These are phyloP conservation scores for Naegleria lovaniensis DNA, from an alignment of 208 protist genomes.

Conservation along the genomic window DNA sequence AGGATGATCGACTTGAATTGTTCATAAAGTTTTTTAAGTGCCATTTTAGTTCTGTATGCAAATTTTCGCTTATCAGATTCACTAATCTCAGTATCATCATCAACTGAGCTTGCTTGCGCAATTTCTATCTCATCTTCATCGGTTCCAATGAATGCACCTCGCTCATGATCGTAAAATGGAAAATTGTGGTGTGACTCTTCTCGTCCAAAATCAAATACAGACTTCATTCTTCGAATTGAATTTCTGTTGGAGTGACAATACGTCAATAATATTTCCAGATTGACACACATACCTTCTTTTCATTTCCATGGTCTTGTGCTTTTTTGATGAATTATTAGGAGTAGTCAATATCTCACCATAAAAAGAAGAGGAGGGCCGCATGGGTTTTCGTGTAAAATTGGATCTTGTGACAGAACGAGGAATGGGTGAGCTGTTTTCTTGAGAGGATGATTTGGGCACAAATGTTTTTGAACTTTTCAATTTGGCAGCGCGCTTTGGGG, in stretches of 20 bases:
- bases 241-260: too few relatives aligned
- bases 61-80: neutral
- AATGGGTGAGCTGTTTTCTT: neutral
- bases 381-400: neutral
- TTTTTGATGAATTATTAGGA: neutral
- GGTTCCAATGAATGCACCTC: neutral
- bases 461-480: too few relatives aligned
- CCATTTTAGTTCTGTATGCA: neutral
- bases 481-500: too few relatives aligned
- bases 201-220: neutral
- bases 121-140: neutral
- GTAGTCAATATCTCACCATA: neutral
- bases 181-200: neutral
- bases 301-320: neutral
- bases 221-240: neutral
- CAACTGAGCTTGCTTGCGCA: neutral
- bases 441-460: too few relatives aligned
- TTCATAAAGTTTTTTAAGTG: neutral
- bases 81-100: neutral
- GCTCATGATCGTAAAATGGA: neutral
- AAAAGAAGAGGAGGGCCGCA: neutral
- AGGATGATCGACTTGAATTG: neutral
- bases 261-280: too few relatives aligned
- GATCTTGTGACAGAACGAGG: neutral
- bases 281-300: too few relatives aligned